Evolutionary conservation across 2,329 filamentous ascomycete species (phyloP).

Genomic region (Pestalotiopsis sp.): DNA sequence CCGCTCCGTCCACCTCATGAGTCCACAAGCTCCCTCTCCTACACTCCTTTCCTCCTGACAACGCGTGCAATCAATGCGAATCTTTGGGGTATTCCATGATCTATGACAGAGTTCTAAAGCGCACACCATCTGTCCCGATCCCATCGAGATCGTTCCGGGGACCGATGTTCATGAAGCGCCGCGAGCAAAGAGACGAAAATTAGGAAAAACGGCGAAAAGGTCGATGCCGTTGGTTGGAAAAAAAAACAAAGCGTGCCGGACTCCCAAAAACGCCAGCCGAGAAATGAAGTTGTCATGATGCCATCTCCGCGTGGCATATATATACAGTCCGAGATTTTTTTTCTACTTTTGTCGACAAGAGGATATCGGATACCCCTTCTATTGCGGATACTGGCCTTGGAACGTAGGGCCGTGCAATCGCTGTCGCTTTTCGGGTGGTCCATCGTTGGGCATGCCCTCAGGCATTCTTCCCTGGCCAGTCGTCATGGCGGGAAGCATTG

Average conservation of each 20-base stretch:
- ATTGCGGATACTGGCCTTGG: constrained; percentile 6
- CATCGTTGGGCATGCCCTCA: constrained; percentile 13
- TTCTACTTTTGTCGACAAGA: neutral
- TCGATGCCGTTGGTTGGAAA: neutral
- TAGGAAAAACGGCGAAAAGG: neutral
- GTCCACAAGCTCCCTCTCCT: neutral
- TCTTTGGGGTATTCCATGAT: constrained; percentile 12
- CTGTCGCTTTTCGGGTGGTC: constrained; percentile 17
- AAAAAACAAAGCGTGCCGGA: neutral
- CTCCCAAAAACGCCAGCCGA: neutral
- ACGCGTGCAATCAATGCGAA: constrained; percentile 1
- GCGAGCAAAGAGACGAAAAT: neutral
- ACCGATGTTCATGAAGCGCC: neutral
- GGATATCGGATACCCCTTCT: neutral
- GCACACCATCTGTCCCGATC: neutral
- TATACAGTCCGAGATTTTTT: constrained; percentile 1
- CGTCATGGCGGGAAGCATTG: constrained; percentile 40
- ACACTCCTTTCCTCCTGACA: neutral
- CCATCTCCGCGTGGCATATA: neutral
- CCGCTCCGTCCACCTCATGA: neutral
- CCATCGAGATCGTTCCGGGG: neutral
- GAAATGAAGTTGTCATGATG: neutral
- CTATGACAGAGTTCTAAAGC: constrained; percentile 10
- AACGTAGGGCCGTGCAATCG: constrained; percentile 10
- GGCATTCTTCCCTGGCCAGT: constrained; percentile 15